Conservation (phyloP, 805 yeast genomes). For the Ogataea dorogensis region DNA sequence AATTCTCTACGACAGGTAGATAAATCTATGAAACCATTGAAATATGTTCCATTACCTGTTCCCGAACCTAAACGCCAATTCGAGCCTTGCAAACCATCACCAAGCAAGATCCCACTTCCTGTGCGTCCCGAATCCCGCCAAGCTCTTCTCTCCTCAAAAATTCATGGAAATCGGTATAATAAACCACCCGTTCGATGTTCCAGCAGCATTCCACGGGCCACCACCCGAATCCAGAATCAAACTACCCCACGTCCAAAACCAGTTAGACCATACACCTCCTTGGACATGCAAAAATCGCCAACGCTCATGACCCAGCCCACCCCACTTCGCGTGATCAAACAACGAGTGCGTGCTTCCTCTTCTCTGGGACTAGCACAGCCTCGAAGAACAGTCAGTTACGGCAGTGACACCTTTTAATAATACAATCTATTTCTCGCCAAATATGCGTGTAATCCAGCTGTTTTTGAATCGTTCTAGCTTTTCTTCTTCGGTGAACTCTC, state of each 20-base stretch:
- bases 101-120: slow-evolving; percentile 30
- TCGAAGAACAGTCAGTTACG: slow-evolving; percentile 9
- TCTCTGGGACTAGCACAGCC: slow-evolving; percentile 16
- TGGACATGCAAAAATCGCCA: slow-evolving; percentile 8
- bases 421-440: slow-evolving; percentile 40
- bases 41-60: slow-evolving; percentile 30
- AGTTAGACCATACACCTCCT: slow-evolving; percentile 4
- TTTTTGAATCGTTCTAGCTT: slow-evolving; percentile 35
- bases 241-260: slow-evolving; percentile 2
- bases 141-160: slow-evolving; percentile 19
- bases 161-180: slow-evolving; percentile 1
- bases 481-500: slow-evolving; percentile 45
- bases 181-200: slow-evolving; percentile 2
- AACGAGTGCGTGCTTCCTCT: slow-evolving; percentile 24
- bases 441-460: slow-evolving; percentile 40
- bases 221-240: not conserved
- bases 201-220: slow-evolving; percentile 10
- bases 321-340: slow-evolving; percentile 21
- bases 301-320: slow-evolving; percentile 20
- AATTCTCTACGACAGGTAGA: slow-evolving; percentile 14
- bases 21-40: slow-evolving; percentile 13
- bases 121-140: slow-evolving; percentile 25
- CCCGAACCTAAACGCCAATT: slow-evolving; percentile 19
- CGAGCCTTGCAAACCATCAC: slow-evolving; percentile 2
- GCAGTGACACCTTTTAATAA: slow-evolving; percentile 33